Evolutionary conservation across 371 early-diverging fungal species (phyloP).

Genomic region (Mortierella sp.): DNA sequence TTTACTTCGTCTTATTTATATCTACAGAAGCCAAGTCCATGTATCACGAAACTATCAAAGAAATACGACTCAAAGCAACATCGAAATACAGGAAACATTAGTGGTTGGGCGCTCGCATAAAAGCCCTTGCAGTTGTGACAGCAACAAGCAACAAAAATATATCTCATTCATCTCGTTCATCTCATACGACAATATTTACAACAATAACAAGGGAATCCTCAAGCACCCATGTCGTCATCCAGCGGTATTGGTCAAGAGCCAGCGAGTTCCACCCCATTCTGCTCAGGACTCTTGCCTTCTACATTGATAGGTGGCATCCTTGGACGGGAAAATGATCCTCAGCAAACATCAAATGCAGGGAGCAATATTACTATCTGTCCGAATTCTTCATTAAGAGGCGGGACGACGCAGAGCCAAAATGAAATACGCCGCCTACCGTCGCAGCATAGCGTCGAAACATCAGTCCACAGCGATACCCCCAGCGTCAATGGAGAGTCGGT

Average conservation of each 20-base stretch:
- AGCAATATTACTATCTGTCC: neutral
- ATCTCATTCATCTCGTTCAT: neutral
- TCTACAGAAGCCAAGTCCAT: constrained; percentile 42
- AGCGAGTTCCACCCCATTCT: neutral
- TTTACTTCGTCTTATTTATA: neutral
- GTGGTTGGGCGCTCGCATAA: constrained; percentile 33
- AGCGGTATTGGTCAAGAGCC: neutral
- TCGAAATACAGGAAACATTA: constrained; percentile 28
- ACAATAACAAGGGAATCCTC: constrained; percentile 4
- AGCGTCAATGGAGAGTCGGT: neutral
- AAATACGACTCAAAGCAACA: constrained; percentile 27
- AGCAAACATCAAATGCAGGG: neutral
- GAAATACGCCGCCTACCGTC: no score
- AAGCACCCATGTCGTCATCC: neutral
- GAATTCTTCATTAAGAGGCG: neutral
- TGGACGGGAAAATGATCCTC: neutral
- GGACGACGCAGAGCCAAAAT: no score
- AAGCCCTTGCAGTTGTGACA: neutral
- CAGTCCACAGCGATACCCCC: constrained; percentile 9
- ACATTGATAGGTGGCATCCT: neutral
- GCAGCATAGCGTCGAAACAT: neutral
- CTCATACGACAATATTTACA: neutral
- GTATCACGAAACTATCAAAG: constrained; percentile 21
- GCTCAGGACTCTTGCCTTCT: neutral
- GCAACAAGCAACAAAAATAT: neutral